phyloP scores from a whole-genome alignment of 352 stramenopile species.

The Pythium coloratum region DNA sequence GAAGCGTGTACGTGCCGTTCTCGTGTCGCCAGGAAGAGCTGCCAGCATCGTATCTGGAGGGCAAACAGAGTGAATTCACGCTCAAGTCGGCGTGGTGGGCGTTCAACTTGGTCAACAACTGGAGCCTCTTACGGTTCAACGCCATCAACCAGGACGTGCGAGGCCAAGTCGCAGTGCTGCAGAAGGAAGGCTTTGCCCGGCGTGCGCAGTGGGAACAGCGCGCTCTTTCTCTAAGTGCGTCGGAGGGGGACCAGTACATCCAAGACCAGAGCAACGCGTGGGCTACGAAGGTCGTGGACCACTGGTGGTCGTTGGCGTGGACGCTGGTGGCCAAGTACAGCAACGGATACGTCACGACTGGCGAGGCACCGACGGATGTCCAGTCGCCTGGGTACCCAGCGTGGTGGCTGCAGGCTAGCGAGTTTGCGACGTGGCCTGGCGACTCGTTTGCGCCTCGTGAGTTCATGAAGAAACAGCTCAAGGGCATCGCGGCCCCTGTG shows the following conservation, averaged over 20 bases:
- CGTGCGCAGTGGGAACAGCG: not conserved
- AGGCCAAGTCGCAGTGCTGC: slow-evolving; percentile 38
- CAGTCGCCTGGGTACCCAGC: slow-evolving; percentile 55
- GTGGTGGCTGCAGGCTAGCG: slow-evolving; percentile 52
- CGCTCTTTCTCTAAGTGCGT: not conserved
- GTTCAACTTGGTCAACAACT: slow-evolving; percentile 89
- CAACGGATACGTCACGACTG: slow-evolving; percentile 66
- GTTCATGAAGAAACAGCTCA: slow-evolving; percentile 47
- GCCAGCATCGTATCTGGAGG: slow-evolving; percentile 58
- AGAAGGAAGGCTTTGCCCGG: slow-evolving; percentile 25
- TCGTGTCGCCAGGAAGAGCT: slow-evolving; percentile 48
- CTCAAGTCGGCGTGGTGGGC: slow-evolving; percentile 74
- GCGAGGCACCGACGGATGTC: slow-evolving; percentile 51
- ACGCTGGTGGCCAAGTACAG: slow-evolving; percentile 69
- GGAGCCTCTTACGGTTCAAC: slow-evolving; percentile 73
- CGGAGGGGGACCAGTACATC: slow-evolving; percentile 27
- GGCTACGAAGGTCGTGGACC: slow-evolving; percentile 44
- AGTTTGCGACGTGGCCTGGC: slow-evolving; percentile 35
- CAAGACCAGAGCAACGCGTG: slow-evolving; percentile 51
- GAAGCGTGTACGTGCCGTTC: slow-evolving; percentile 74
- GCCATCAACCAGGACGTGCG: slow-evolving; percentile 69
- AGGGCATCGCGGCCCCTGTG: slow-evolving; percentile 26
- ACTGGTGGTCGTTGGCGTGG: slow-evolving; percentile 71
- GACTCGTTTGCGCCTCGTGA: slow-evolving; percentile 58
- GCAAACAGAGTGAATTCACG: slow-evolving; percentile 75